Percentiles rank a stretch among this genome's conserved stretches.
Evolutionary conservation across 1,284 basidiomycete genomes (phyloP).

Genomic region (Thecaphora thlaspeos): DNA sequence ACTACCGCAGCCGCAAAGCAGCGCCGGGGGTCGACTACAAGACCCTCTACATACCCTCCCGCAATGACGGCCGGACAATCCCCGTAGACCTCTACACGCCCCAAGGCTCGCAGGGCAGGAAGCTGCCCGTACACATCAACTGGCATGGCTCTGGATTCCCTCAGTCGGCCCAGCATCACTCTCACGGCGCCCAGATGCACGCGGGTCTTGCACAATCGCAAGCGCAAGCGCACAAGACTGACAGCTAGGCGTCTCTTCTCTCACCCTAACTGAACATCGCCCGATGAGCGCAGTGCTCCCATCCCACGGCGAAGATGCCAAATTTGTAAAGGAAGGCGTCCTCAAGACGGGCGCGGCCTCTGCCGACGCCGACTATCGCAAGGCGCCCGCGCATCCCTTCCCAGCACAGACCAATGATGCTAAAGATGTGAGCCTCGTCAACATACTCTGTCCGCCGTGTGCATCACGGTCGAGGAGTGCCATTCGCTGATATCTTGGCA

Average conservation of each 20-base stretch:
- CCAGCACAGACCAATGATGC: slow-evolving; percentile 39
- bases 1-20: background rate
- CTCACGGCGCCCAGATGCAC: too few relatives aligned
- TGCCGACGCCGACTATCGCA: slow-evolving; percentile 51
- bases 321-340: slow-evolving; percentile 10
- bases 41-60: slow-evolving; percentile 16
- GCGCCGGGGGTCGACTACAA: background rate
- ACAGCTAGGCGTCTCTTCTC: too few relatives aligned
- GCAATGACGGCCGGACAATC: slow-evolving; percentile 22
- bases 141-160: slow-evolving; percentile 31
- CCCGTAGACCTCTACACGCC: slow-evolving; percentile 26
- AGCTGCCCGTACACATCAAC: slow-evolving; percentile 20
- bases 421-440: slow-evolving; percentile 13
- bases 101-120: slow-evolving; percentile 2
- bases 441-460: too few relatives aligned
- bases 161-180: background rate
- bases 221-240: too few relatives aligned
- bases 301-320: slow-evolving; percentile 28
- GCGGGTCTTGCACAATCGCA: too few relatives aligned
- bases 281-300: slow-evolving; percentile 11
- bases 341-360: slow-evolving; percentile 18
- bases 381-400: slow-evolving; percentile 50
- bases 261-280: background rate
- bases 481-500: too few relatives aligned
- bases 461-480: too few relatives aligned